These are phyloP conservation scores for Aspergillus japonicus DNA, from an alignment of 2,329 filamentous ascomycete genomes.

Conservation along the genomic window DNA sequence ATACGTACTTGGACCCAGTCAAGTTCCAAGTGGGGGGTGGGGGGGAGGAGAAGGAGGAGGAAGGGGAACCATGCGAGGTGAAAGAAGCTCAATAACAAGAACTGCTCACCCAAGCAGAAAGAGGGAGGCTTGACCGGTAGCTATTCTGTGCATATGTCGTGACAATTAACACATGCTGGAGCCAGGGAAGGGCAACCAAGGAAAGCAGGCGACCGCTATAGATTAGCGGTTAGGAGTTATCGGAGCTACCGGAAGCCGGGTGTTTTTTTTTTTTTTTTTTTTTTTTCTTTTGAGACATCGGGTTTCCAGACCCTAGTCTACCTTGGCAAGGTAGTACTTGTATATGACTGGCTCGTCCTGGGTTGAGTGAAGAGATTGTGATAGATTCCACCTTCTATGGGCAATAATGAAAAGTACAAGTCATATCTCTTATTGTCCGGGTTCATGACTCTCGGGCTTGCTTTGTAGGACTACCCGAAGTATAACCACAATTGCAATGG, in stretches of 20 bases:
- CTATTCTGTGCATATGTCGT: background rate
- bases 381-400: no score
- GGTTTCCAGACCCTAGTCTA: no score
- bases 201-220: background rate
- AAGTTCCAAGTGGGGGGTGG: background rate
- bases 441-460: no score
- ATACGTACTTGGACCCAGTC: background rate
- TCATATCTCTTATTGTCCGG: no score
- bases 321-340: no score
- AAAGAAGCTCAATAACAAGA: background rate
- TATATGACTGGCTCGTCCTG: no score
- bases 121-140: background rate
- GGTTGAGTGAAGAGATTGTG: no score
- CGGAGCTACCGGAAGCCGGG: slow-evolving; percentile 6
- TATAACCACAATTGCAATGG: no score
- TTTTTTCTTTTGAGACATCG: no score
- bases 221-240: background rate
- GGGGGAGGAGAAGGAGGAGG: background rate
- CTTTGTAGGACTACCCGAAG: no score
- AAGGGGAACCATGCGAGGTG: background rate
- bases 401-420: no score
- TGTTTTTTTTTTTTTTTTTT: no score
- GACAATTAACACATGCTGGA: background rate
- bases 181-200: background rate
- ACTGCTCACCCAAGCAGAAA: background rate